phyloP scores from a whole-genome alignment of 148 eudicot genomes.

The Rhododendron henanense region DNA sequence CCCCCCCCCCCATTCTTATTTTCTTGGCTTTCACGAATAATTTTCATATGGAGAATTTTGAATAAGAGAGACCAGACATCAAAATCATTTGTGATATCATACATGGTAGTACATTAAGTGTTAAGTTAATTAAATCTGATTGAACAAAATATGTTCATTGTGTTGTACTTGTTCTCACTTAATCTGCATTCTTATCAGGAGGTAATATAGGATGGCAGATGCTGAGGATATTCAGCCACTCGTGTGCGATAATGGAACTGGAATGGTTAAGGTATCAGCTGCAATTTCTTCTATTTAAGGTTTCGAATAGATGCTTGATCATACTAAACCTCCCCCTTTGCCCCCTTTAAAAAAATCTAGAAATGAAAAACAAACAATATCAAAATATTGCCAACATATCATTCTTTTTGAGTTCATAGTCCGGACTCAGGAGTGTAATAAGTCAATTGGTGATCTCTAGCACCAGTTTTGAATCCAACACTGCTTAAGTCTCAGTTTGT shows the following conservation, averaged over 20 bases:
- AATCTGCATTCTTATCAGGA: constrained; percentile 23
- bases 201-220: constrained; percentile 57
- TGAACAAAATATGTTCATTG: background rate
- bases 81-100: background rate
- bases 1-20: background rate
- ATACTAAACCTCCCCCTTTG: too few relatives aligned
- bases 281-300: too few relatives aligned
- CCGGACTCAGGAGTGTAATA: background rate
- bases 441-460: background rate
- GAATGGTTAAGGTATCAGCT: constrained; percentile 69
- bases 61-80: background rate
- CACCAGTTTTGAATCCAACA: background rate
- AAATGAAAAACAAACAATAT: background rate
- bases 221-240: constrained; percentile 83
- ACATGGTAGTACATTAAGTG: background rate
- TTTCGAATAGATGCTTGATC: background rate
- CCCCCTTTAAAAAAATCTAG: background rate
- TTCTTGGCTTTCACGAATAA: background rate
- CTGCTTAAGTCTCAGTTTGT: background rate
- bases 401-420: background rate
- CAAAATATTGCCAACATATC: background rate
- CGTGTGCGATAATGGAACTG: constrained; percentile 82
- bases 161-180: background rate
- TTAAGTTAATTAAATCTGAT: background rate
- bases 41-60: background rate